phyloP scores from a whole-genome alignment of 768 basidiomycete species.

The Plicaturopsis crispa region DNA sequence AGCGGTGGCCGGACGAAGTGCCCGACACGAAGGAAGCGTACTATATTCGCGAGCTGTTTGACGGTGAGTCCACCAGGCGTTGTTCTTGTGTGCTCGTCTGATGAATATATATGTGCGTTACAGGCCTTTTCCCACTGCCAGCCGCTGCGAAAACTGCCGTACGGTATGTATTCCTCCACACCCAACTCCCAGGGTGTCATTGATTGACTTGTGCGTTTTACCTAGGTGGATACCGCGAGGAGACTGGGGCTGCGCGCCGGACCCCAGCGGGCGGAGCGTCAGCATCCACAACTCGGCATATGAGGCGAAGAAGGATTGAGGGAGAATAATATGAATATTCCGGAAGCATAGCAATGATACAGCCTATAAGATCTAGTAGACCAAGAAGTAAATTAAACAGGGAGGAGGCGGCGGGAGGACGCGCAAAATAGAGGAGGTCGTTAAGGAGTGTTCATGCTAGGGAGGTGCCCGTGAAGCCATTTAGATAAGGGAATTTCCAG shows the following conservation, averaged over 20 bases:
- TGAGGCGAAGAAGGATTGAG: conserved; percentile 18
- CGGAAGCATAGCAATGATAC: conserved; percentile 10
- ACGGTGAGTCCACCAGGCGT: conserved; percentile 37
- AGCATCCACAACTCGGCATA: conserved; percentile 95
- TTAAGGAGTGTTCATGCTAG: too few species aligned
- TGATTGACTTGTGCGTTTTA: conserved; percentile 5
- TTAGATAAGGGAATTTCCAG: too few species aligned
- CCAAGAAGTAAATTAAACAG: conserved; percentile 7
- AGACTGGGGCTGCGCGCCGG: conserved; percentile 94
- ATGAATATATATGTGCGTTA: conserved; percentile 4
- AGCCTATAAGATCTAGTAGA: conserved; percentile 5
- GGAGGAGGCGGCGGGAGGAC: conserved; percentile 1
- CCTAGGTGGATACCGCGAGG: conserved; percentile 86
- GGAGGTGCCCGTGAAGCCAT: too few species aligned
- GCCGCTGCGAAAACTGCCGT: conserved; percentile 89
- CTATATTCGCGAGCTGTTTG: conserved; percentile 86
- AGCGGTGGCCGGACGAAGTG: conserved; percentile 72
- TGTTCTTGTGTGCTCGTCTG: conserved; percentile 5
- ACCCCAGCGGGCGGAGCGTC: conserved; percentile 93
- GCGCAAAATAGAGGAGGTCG: too few species aligned
- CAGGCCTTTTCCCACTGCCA: conserved; percentile 77
- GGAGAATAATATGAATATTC: conserved; percentile 4
- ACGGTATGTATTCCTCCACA: conserved; percentile 44
- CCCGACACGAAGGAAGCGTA: conserved; percentile 98
- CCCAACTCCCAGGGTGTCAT: too few species aligned